Percentiles rank a stretch among this genome's conserved stretches.
These are phyloP conservation scores for Flagelloscypha sp. DNA, from an alignment of 768 basidiomycete species.

Conservation along the genomic window DNA sequence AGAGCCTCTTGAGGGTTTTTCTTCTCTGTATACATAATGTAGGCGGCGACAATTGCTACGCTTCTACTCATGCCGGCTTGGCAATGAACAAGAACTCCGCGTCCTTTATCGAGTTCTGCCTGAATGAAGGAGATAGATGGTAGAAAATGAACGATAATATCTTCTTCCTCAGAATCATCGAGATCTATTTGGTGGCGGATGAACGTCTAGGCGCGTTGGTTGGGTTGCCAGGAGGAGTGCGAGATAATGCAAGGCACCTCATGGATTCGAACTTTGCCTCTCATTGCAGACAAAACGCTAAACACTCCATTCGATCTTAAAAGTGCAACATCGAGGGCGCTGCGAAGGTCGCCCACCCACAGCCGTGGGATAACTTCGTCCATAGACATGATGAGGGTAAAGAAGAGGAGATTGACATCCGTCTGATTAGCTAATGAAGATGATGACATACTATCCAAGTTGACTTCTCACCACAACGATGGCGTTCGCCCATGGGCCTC, in stretches of 20 bases:
- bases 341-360: constrained; percentile 78
- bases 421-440: no score
- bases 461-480: neutral
- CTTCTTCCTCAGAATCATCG: constrained; percentile 67
- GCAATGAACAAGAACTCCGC: constrained; percentile 84
- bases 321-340: constrained; percentile 52
- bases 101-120: constrained; percentile 62
- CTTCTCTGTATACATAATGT: constrained; percentile 70
- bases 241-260: constrained; percentile 35
- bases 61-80: constrained; percentile 89
- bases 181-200: constrained; percentile 71
- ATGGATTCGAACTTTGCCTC: constrained; percentile 55
- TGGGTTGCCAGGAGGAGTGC: constrained; percentile 2
- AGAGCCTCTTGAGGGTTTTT: constrained; percentile 55
- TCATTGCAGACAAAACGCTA: constrained; percentile 67
- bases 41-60: constrained; percentile 79
- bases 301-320: constrained; percentile 68
- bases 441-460: no score
- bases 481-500: constrained; percentile 50
- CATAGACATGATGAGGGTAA: no score
- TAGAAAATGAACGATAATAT: constrained; percentile 71
- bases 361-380: constrained; percentile 72
- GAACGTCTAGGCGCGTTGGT: constrained; percentile 49
- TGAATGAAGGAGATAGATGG: constrained; percentile 80
- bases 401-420: no score